A percentile compares a stretch with the other conserved stretches of the same genome.
These are phyloP conservation scores for Coniferiporia weirii DNA, from an alignment of 1,284 basidiomycete species.

Conservation along the genomic window DNA sequence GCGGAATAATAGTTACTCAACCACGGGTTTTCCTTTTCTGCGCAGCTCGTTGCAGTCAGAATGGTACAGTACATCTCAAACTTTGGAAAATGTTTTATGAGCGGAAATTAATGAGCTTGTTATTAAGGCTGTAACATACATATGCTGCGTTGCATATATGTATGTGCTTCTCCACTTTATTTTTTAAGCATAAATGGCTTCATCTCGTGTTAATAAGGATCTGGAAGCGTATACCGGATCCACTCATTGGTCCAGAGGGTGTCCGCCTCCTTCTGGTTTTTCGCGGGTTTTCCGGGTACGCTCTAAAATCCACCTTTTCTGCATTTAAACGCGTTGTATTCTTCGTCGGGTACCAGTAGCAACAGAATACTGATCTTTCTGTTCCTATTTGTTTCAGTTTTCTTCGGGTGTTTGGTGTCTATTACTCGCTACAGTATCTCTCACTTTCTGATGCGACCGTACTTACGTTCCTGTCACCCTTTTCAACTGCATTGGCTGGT, in stretches of 20 bases:
- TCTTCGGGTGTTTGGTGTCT: constrained; percentile 34
- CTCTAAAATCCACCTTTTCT: neutral
- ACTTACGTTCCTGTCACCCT: constrained; percentile 70
- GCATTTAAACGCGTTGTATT: neutral
- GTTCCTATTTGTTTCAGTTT: neutral
- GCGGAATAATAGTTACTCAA: neutral
- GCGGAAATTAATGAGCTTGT: neutral
- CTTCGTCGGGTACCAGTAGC: neutral
- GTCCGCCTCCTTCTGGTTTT: constrained; percentile 6
- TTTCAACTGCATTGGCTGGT: constrained; percentile 64
- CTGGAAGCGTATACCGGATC: neutral
- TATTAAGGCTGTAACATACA: constrained; percentile 37
- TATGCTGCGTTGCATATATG: constrained; percentile 43
- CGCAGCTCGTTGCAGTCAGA: constrained; percentile 42
- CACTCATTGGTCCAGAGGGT: constrained; percentile 1
- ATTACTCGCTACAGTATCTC: constrained; percentile 65
- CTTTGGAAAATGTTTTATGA: neutral
- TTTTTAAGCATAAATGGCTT: neutral
- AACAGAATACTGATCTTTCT: neutral
- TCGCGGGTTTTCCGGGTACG: constrained; percentile 7
- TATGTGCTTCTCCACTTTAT: constrained; percentile 21
- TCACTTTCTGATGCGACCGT: constrained; percentile 74
- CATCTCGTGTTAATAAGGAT: neutral
- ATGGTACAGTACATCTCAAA: constrained; percentile 32
- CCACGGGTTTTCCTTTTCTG: neutral